phyloP scores from a whole-genome alignment of 352 stramenopile genomes.

The Ophiocytium majus region DNA sequence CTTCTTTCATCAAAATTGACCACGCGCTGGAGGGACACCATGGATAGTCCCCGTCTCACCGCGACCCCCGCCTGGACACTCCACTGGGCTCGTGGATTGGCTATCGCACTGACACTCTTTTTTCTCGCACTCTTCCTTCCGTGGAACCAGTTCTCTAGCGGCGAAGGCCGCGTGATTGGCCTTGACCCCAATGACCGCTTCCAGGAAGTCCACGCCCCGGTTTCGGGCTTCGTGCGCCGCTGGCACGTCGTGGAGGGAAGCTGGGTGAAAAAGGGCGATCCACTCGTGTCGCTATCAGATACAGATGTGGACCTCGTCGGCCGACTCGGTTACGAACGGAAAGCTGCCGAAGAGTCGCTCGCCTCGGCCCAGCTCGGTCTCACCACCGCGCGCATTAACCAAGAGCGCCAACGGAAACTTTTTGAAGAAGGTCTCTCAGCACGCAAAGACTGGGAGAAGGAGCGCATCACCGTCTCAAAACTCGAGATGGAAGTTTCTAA shows the following conservation, averaged over 20 bases:
- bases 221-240: not conserved
- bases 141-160: not conserved
- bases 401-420: not conserved
- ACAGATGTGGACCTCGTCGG: not conserved
- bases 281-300: not conserved
- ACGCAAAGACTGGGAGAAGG: constrained; percentile 5
- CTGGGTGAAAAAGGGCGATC: not conserved
- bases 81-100: not conserved
- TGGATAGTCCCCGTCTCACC: not conserved
- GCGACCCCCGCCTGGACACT: not conserved
- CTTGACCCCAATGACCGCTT: not conserved
- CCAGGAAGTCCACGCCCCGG: not conserved
- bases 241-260: not conserved
- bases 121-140: not conserved
- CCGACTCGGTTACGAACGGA: not conserved
- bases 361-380: not conserved
- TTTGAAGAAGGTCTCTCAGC: constrained; percentile 3
- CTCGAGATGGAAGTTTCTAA: constrained; percentile 9
- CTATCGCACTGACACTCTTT: not conserved
- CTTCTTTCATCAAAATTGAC: not conserved
- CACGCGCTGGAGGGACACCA: not conserved
- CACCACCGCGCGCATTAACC: not conserved
- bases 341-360: not conserved
- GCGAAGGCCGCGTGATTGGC: not conserved
- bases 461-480: not conserved